Conservation (phyloP, 2,329 filamentous ascomycete genomes). For the Cytospora schulzeri region DNA sequence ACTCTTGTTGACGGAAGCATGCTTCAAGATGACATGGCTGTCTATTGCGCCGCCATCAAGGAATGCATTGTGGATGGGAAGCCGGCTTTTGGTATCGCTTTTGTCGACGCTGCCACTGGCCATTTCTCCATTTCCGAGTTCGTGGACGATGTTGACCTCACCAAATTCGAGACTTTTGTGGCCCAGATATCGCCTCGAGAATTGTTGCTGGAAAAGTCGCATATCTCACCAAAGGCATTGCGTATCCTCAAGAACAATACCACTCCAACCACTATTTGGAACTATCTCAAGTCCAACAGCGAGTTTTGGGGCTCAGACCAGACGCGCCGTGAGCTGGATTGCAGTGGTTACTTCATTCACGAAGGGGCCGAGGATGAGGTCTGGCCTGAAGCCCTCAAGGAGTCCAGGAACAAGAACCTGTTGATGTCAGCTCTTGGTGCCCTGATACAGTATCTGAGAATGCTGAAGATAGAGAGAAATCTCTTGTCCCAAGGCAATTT, state of each 20-base stretch:
- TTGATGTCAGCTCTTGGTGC: constrained; percentile 91
- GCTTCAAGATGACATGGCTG: constrained; percentile 97
- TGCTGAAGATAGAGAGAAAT: constrained; percentile 85
- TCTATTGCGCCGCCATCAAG: constrained; percentile 94
- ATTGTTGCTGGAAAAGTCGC: constrained; percentile 84
- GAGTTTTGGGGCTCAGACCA: constrained; percentile 92
- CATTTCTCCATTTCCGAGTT: constrained; percentile 95
- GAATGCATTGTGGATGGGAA: constrained; percentile 71
- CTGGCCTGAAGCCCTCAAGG: constrained; percentile 76
- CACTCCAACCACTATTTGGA: constrained; percentile 91
- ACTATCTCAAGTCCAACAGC: constrained; percentile 79
- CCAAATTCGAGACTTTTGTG: constrained; percentile 95
- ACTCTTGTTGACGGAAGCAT: constrained; percentile 95
- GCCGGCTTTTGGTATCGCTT: constrained; percentile 87
- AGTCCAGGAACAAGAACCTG: constrained; percentile 75
- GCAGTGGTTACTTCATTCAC: constrained; percentile 74
- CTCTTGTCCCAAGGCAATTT: constrained; percentile 91
- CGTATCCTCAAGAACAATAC: constrained; percentile 97
- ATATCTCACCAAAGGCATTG: constrained; percentile 82
- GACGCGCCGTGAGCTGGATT: constrained; percentile 78
- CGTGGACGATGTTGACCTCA: constrained; percentile 87
- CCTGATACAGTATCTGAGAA: constrained; percentile 80
- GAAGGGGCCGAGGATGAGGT: constrained; percentile 56
- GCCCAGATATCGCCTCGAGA: constrained; percentile 90
- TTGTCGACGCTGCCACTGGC: constrained; percentile 93